These are phyloP conservation scores for Eryngium alpinum DNA, from an alignment of 140 eudicot species.

Conservation along the genomic window DNA sequence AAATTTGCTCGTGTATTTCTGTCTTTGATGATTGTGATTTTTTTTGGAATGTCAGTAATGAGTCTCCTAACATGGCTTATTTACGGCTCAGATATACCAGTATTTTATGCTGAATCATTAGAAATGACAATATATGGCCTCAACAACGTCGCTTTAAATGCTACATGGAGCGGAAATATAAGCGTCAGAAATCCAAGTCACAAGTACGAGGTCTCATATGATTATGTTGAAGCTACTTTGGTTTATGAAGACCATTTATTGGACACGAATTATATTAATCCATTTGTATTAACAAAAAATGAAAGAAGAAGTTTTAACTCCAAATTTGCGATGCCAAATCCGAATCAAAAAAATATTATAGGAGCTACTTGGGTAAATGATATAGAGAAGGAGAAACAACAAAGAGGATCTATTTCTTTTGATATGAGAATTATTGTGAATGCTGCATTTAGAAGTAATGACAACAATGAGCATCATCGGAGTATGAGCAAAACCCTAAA, in stretches of 20 bases:
- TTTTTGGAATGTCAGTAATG: neutral
- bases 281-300: neutral
- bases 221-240: constrained; percentile 6
- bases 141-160: neutral
- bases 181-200: neutral
- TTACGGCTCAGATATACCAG: constrained; percentile 1
- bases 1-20: constrained; percentile 1
- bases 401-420: neutral
- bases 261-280: constrained; percentile 2
- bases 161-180: neutral
- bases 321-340: neutral
- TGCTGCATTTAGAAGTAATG: neutral
- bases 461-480: neutral
- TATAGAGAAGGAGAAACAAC: neutral
- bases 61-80: neutral
- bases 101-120: neutral
- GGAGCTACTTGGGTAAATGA: constrained; percentile 1
- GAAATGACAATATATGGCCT: neutral
- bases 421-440: neutral
- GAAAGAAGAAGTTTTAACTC: neutral
- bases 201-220: neutral
- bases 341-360: neutral
- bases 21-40: neutral
- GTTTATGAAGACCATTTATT: constrained; percentile 1
- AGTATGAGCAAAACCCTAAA: neutral